Percentiles rank a stretch among this genome's conserved stretches.
Conservation (phyloP, 1,139 yeast species). For the Sugiyamaella novakii region DNA sequence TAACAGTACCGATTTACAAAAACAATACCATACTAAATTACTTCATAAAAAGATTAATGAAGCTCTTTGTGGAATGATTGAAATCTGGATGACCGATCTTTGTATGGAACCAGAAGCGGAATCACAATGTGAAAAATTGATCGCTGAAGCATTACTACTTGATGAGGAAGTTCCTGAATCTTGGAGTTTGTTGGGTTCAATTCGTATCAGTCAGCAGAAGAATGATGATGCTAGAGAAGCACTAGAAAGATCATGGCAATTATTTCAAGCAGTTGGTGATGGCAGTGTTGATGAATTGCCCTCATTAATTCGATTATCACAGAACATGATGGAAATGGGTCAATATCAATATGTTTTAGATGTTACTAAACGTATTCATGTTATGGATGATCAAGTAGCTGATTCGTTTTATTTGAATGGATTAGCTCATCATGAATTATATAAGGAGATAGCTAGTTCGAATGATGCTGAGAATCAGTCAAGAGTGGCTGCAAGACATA, state of each 20-base stretch:
- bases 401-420: conserved; percentile 85
- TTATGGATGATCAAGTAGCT: conserved; percentile 78
- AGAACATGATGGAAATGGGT: conserved; percentile 64
- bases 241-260: conserved; percentile 69
- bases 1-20: conserved; percentile 23
- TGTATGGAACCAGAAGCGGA: conserved; percentile 96
- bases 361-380: conserved; percentile 63
- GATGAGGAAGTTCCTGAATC: conserved; percentile 73
- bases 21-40: conserved; percentile 35
- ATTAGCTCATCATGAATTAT: conserved; percentile 61
- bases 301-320: conserved; percentile 68
- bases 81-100: conserved; percentile 98
- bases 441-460: conserved; percentile 19
- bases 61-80: conserved; percentile 84
- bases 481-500: conserved; percentile 35
- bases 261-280: conserved; percentile 41
- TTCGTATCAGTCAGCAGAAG: conserved; percentile 85
- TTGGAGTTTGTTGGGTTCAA: conserved; percentile 80
- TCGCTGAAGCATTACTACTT: conserved; percentile 63
- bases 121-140: conserved; percentile 69
- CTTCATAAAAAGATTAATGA: conserved; percentile 61
- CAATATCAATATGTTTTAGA: conserved; percentile 64
- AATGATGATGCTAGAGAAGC: conserved; percentile 73
- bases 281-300: conserved; percentile 58
- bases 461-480: conserved; percentile 17